These are phyloP conservation scores for Rhynchosporium graminicola DNA, from an alignment of 2,329 filamentous ascomycete genomes.

Conservation along the genomic window DNA sequence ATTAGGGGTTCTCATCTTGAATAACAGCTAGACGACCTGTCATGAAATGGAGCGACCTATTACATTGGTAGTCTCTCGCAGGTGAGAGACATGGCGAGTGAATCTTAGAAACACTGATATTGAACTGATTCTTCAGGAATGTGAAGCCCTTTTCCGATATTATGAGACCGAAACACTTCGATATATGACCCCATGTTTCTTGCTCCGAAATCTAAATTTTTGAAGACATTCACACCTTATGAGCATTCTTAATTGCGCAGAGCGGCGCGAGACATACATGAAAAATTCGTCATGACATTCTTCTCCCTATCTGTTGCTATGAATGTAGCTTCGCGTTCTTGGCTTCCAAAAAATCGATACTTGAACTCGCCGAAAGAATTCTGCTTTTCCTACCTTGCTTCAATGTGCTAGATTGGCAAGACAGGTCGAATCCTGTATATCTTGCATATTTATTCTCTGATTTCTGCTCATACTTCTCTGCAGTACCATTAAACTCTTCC, in stretches of 20 bases:
- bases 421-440: neutral
- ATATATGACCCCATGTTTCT: neutral
- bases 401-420: neutral
- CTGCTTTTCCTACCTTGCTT: neutral
- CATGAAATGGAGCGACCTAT: no score
- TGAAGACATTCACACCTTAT: neutral
- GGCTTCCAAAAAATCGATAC: neutral
- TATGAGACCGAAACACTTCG: neutral
- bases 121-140: neutral
- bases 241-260: neutral
- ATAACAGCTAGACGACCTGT: neutral
- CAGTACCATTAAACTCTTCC: neutral
- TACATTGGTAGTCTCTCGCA: no score
- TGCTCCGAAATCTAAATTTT: neutral
- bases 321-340: neutral
- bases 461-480: neutral
- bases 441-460: neutral
- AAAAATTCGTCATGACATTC: neutral
- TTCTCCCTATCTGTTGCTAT: neutral
- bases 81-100: no score
- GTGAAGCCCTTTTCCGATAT: neutral
- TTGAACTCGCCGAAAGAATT: neutral
- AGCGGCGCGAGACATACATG: neutral
- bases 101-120: neutral
- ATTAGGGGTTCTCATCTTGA: neutral